Conservation (phyloP, 768 basidiomycete species). For the Steccherinum ochraceum region DNA sequence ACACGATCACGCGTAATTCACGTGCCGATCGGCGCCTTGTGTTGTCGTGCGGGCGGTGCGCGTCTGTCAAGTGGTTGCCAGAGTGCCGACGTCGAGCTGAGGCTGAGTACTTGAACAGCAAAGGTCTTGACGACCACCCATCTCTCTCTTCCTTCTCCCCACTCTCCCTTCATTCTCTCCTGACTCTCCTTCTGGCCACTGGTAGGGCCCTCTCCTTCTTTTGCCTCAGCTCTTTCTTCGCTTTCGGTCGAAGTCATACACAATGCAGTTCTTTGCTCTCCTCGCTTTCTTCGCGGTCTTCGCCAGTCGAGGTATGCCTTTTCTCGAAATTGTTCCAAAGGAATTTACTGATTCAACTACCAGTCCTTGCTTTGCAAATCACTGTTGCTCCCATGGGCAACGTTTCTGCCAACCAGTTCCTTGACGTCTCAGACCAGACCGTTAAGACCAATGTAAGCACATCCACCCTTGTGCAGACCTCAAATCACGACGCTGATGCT, state of each 20-base stretch:
- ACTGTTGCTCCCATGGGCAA: constrained; percentile 30
- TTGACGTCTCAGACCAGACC: constrained; percentile 31
- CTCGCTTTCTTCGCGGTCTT: constrained; percentile 34
- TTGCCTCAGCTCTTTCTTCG: constrained; percentile 16
- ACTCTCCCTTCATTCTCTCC: too few species aligned
- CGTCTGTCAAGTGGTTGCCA: too few species aligned
- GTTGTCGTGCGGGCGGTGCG: too few species aligned
- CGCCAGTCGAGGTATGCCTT: constrained; percentile 51
- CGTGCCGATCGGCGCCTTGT: too few species aligned
- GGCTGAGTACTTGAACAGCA: too few species aligned
- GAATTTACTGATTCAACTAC: background rate
- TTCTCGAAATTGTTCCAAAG: background rate
- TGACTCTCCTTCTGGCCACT: constrained; percentile 19
- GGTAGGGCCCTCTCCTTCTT: constrained; percentile 25
- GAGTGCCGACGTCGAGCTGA: too few species aligned
- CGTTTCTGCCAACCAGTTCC: constrained; percentile 38
- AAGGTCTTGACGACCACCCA: constrained; percentile 11
- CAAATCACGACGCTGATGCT: background rate
- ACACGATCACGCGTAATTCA: too few species aligned
- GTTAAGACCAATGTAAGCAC: too few species aligned
- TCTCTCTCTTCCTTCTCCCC: constrained; percentile 13
- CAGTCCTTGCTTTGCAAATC: constrained; percentile 45
- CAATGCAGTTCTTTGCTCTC: constrained; percentile 22
- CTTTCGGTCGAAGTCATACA: constrained; percentile 7
- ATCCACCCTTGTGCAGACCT: too few species aligned